Evolutionary conservation across 2,329 filamentous ascomycete genomes (phyloP), one percentile per base, ranked within the genome.

Genomic region (Fusarium albidum): DNA sequence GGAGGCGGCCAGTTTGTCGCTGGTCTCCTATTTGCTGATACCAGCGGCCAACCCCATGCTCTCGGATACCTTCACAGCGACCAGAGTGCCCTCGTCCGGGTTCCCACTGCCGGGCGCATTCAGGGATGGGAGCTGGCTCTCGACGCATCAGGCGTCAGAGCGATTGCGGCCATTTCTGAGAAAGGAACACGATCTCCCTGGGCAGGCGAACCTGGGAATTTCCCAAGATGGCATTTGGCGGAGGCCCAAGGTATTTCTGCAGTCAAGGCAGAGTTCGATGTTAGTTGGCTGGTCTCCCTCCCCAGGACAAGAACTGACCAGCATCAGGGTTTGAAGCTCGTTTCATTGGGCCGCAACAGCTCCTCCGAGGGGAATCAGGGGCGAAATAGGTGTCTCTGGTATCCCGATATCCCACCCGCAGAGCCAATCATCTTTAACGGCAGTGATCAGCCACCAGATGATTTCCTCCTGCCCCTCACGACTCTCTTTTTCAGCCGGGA

Each of bases 221-320:
- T 43, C 6, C 49, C 57, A 13, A 51, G 25, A 31, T 55, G 54
- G 57, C 54, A 21, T 15, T 28, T 60, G 27, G 41, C 39, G 2
- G 47, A 37, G 15, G 9, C 26, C 6, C 15, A 44, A 27, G 43
- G 39, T 5, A 29, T 61, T 32, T 39, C 28, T 37, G 44, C 49
- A 14, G 29, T 59, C n/a, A 47, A 49, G 17, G 59, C 47, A 31
- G 56, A 59, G 18, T 57, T 61, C 17, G 59, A 61, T 38, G 56
- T 57, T 4, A 15, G 48, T 48, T 39, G 29, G 10, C 33, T 13
- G n/a, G 25, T 28, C 26, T 14, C 12, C 8, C 13, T 5, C 14
- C 15, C 10, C 18, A 6, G n/a, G n/a, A 39, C 27, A 3, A 40
- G 5, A 26, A 4, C 44, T 49, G 12, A 45, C 12, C 21, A 13